Conservation (phyloP, 108 stramenopile genomes). For the Fragilariopsis cylindrus region DNA sequence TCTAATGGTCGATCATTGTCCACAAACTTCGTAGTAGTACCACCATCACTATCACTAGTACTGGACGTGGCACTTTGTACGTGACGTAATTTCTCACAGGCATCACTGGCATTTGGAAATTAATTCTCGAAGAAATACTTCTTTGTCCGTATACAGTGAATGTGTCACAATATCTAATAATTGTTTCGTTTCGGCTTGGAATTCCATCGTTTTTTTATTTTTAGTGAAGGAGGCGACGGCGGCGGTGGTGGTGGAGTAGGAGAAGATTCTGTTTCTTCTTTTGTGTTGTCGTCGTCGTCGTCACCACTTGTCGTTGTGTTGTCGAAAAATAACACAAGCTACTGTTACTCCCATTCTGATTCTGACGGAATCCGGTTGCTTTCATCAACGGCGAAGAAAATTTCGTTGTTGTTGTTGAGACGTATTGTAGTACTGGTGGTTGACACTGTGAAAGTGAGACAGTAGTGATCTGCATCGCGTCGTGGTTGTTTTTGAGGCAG, state of each 20-base stretch:
- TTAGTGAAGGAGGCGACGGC: background rate
- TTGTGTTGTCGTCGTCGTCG: background rate
- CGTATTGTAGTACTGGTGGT: no score
- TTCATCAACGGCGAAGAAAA: no score
- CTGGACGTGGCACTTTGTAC: conserved; percentile 54
- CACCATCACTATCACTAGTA: background rate
- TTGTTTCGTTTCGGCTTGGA: conserved; percentile 94
- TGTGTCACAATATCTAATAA: conserved; percentile 93
- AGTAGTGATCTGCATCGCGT: no score
- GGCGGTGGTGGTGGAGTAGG: background rate
- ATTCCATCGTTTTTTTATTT: conserved; percentile 55
- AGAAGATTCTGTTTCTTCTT: background rate
- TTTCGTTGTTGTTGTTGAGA: no score
- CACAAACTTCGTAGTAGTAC: conserved; percentile 1
- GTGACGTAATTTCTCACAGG: conserved; percentile 95
- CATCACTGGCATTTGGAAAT: conserved; percentile 97
- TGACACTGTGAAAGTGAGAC: no score
- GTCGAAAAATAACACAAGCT: background rate
- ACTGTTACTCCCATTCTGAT: no score
- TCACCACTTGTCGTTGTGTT: background rate
- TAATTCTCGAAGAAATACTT: conserved; percentile 98
- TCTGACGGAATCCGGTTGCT: no score
- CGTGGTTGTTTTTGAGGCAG: no score
- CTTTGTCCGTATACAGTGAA: conserved; percentile 98
- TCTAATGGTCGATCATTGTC: conserved; percentile 67